Evolutionary conservation across 75 land plant species (phyloP).

Genomic region (Cunninghamia lanceolata): DNA sequence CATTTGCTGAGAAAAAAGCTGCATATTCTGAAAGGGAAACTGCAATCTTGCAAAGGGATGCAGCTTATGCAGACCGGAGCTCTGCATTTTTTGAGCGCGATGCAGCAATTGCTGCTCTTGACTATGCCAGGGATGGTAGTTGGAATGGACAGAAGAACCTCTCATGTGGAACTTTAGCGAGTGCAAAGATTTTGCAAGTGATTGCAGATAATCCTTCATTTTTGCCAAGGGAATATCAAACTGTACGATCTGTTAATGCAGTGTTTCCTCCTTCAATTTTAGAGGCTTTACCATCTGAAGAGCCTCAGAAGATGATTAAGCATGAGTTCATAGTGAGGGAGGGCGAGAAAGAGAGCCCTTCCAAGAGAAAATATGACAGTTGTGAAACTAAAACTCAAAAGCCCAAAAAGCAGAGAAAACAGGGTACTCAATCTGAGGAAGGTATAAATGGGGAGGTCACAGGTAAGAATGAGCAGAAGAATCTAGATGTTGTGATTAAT

Average conservation of each 20-base stretch:
- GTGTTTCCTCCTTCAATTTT: neutral
- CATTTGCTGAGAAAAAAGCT: constrained; percentile 21
- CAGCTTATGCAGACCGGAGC: constrained; percentile 33
- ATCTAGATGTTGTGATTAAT: constrained; percentile 41
- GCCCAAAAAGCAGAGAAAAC: constrained; percentile 41
- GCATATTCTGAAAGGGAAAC: constrained; percentile 26
- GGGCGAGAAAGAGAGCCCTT: constrained; percentile 20
- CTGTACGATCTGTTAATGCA: constrained; percentile 1
- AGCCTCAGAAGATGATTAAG: constrained; percentile 13
- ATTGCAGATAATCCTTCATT: constrained; percentile 25
- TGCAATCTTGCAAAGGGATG: constrained; percentile 32
- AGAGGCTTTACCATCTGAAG: constrained; percentile 24
- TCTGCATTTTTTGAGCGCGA: constrained; percentile 19
- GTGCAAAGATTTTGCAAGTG: constrained; percentile 30
- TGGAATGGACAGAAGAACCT: constrained; percentile 38
- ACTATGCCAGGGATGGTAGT: constrained; percentile 38
- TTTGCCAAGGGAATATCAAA: constrained; percentile 5
- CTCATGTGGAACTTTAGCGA: neutral
- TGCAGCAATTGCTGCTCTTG: constrained; percentile 39
- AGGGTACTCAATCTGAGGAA: constrained; percentile 11
- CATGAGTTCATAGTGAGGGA: constrained; percentile 2
- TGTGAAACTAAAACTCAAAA: constrained; percentile 25
- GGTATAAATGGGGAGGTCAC: constrained; percentile 8
- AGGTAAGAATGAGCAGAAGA: constrained; percentile 32
- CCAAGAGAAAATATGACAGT: constrained; percentile 38